These are phyloP conservation scores for Paraphaeosphaeria sporulosa DNA, from an alignment of 2,329 filamentous ascomycete genomes.

Conservation along the genomic window DNA sequence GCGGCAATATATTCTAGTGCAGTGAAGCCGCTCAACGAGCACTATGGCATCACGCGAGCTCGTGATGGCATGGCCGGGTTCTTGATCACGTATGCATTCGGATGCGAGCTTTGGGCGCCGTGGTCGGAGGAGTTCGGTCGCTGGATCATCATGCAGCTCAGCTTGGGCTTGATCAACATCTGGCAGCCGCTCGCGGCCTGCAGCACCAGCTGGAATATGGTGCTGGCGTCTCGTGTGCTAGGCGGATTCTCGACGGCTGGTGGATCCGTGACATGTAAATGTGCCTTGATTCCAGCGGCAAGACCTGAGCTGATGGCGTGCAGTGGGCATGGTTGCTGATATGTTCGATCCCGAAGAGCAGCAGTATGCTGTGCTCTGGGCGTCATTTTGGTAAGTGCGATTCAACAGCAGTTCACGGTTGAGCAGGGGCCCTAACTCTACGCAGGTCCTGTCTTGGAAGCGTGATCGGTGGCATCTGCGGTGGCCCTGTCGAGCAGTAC, in stretches of 20 bases:
- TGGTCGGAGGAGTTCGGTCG: slow-evolving; percentile 83
- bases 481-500: slow-evolving; percentile 73
- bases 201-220: slow-evolving; percentile 71
- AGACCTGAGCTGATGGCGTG: slow-evolving; percentile 33
- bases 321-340: slow-evolving; percentile 66
- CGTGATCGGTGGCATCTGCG: slow-evolving; percentile 79
- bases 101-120: slow-evolving; percentile 82
- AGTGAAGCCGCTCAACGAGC: slow-evolving; percentile 58
- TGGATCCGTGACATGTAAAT: slow-evolving; percentile 61
- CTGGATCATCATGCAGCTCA: slow-evolving; percentile 74
- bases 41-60: slow-evolving; percentile 58
- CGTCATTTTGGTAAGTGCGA: slow-evolving; percentile 68
- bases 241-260: slow-evolving; percentile 59
- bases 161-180: slow-evolving; percentile 75
- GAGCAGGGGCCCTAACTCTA: slow-evolving; percentile 22
- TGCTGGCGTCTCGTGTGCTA: slow-evolving; percentile 64
- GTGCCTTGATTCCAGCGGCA: not conserved
- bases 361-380: slow-evolving; percentile 70
- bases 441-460: slow-evolving; percentile 64
- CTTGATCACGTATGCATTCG: slow-evolving; percentile 76
- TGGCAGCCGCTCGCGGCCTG: slow-evolving; percentile 66
- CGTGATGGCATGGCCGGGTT: slow-evolving; percentile 16
- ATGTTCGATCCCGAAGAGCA: slow-evolving; percentile 66
- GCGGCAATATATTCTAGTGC: slow-evolving; percentile 61
- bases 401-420: slow-evolving; percentile 56